Conservation (phyloP, 352 stramenopile genomes). For the Globisporangium alternatum region DNA sequence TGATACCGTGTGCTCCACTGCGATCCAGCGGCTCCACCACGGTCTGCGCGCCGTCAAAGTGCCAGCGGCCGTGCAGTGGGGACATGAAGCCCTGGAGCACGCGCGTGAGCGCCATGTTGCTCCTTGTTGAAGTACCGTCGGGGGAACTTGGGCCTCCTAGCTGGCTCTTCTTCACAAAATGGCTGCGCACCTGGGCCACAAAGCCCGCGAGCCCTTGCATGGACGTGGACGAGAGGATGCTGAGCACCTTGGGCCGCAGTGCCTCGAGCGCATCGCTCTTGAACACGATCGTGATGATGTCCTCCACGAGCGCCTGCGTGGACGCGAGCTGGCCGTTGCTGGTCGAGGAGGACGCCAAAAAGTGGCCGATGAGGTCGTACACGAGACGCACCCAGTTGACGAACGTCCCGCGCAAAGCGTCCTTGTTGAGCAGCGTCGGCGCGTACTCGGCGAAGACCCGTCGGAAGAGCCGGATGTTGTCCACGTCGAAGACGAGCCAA, state of each 20-base stretch:
- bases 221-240: conserved; percentile 24
- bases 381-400: conserved; percentile 27
- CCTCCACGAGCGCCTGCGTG: conserved; percentile 28
- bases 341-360: conserved; percentile 16
- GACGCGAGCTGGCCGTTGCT: conserved; percentile 10
- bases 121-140: background rate
- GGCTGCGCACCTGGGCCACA: conserved; percentile 31
- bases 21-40: background rate
- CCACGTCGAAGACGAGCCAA: conserved; percentile 29
- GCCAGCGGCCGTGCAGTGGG: conserved; percentile 10
- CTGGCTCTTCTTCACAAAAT: conserved; percentile 20
- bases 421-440: conserved; percentile 30
- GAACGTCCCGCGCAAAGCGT: conserved; percentile 26
- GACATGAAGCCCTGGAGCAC: conserved; percentile 13
- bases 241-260: conserved; percentile 26
- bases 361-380: conserved; percentile 27
- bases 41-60: conserved; percentile 12
- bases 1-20: background rate
- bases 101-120: conserved; percentile 15
- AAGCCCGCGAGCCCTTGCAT: conserved; percentile 40
- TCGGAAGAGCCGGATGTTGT: conserved; percentile 28
- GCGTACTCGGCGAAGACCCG: conserved; percentile 22
- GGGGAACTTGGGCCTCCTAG: background rate
- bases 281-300: conserved; percentile 36
- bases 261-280: conserved; percentile 29